These are phyloP conservation scores for Hygrophila difformis DNA, from an alignment of 257 asterid species.

Conservation along the genomic window DNA sequence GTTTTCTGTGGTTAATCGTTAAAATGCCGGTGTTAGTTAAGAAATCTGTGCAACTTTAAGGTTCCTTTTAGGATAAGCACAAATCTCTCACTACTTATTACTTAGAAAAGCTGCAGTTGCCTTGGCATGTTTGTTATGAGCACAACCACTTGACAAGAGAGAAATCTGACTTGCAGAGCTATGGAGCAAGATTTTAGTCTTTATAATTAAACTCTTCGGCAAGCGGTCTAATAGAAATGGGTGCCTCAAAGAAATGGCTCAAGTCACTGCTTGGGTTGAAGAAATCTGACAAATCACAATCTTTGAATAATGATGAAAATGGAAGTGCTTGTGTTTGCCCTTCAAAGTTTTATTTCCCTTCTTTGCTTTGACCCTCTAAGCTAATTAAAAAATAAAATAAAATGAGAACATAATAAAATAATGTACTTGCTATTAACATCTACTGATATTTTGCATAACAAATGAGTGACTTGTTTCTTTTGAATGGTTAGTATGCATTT, in stretches of 20 bases:
- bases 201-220: conserved; percentile 15
- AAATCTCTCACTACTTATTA: neutral
- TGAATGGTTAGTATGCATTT: too few relatives aligned
- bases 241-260: conserved; percentile 86
- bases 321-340: conserved; percentile 26
- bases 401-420: too few relatives aligned
- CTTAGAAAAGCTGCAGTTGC: too few relatives aligned
- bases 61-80: conserved; percentile 7
- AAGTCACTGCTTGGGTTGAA: conserved; percentile 71
- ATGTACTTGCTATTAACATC: too few relatives aligned
- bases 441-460: too few relatives aligned
- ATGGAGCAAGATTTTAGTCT: conserved; percentile 7
- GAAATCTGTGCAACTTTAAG: neutral
- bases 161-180: neutral
- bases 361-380: conserved; percentile 10
- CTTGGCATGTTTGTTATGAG: too few relatives aligned
- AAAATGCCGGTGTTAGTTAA: too few relatives aligned
- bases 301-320: conserved; percentile 52
- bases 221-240: conserved; percentile 61
- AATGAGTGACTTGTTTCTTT: too few relatives aligned
- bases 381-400: neutral
- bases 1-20: too few relatives aligned
- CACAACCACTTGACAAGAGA: conserved; percentile 8
- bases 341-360: too few relatives aligned
- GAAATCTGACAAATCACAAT: conserved; percentile 57